Percentiles rank a stretch among this genome's conserved stretches.
phyloP scores from a whole-genome alignment of 768 basidiomycete species.

The Mycena belliarum region DNA sequence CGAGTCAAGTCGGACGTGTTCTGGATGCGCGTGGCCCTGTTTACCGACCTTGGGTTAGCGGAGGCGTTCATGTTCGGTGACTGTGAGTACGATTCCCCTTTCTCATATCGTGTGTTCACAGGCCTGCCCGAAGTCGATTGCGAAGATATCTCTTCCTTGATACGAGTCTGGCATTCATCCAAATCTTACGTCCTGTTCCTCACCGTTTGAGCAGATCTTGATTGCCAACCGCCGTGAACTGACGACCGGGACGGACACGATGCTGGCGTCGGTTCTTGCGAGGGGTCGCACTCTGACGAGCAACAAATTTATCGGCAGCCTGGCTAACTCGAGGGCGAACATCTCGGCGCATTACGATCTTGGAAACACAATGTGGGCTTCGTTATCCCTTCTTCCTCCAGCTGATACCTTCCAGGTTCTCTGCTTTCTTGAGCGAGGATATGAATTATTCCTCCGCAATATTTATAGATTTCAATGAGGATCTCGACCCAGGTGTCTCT shows the following conservation, averaged over 20 bases:
- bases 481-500: slow-evolving; percentile 43
- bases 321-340: slow-evolving; percentile 48
- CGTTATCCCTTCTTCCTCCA: not conserved
- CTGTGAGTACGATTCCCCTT: not conserved
- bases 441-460: slow-evolving; percentile 62
- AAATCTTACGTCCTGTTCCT: not conserved
- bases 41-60: slow-evolving; percentile 18
- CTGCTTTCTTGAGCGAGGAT: slow-evolving; percentile 44
- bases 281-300: slow-evolving; percentile 15
- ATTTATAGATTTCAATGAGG: slow-evolving; percentile 34
- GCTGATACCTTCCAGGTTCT: slow-evolving; percentile 1
- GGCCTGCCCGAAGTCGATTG: slow-evolving; percentile 15
- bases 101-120: not conserved
- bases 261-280: slow-evolving; percentile 15
- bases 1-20: slow-evolving; percentile 15
- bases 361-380: slow-evolving; percentile 51
- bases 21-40: slow-evolving; percentile 19
- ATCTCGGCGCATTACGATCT: slow-evolving; percentile 59
- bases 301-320: slow-evolving; percentile 44
- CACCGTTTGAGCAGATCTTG: slow-evolving; percentile 8
- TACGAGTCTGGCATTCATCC: slow-evolving; percentile 9
- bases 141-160: slow-evolving; percentile 19
- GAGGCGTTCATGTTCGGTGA: slow-evolving; percentile 23
- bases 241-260: not conserved
- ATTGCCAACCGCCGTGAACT: slow-evolving; percentile 18